Conservation (phyloP, 2,329 filamentous ascomycete species). For the Cyanodermella asteris region DNA sequence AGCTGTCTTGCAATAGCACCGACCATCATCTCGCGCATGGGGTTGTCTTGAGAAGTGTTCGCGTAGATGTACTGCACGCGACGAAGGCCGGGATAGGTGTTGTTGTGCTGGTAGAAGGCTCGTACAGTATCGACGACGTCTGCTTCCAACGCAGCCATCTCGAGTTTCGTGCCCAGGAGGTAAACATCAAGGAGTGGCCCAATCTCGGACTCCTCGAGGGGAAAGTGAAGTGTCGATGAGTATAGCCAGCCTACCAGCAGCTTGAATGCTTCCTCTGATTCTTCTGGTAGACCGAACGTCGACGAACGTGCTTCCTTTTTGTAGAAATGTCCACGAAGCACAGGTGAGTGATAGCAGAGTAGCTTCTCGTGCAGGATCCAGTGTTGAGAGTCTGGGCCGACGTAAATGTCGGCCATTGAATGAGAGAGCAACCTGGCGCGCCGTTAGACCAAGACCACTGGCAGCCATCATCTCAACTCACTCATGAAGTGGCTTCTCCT, state of each 20-base stretch:
- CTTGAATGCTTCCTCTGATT: conserved; percentile 29
- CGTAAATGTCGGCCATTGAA: conserved; percentile 33
- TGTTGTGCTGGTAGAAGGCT: conserved; percentile 29
- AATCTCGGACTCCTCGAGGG: conserved; percentile 28
- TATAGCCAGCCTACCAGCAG: conserved; percentile 34
- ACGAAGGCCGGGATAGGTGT: conserved; percentile 29
- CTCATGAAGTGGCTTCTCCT: conserved; percentile 22
- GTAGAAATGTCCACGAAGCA: conserved; percentile 32
- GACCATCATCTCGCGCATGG: conserved; percentile 28
- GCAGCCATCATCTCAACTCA: conserved; percentile 9
- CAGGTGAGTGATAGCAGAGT: conserved; percentile 30
- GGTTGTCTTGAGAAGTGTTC: conserved; percentile 24
- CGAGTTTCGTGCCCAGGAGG: conserved; percentile 31
- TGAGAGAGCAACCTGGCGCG: conserved; percentile 26
- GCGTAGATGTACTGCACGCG: conserved; percentile 31
- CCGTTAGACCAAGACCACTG: neutral
- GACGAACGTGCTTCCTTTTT: conserved; percentile 15
- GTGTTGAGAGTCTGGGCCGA: conserved; percentile 30
- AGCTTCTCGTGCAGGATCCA: conserved; percentile 35
- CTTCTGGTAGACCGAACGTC: conserved; percentile 27
- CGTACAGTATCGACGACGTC: conserved; percentile 28
- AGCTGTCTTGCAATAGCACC: conserved; percentile 27
- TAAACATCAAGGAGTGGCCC: conserved; percentile 30
- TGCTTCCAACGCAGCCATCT: conserved; percentile 23
- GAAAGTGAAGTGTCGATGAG: conserved; percentile 22